Percentiles rank a stretch among this genome's conserved stretches.
These are phyloP conservation scores for Yarrowia deformans DNA, from an alignment of 805 yeast species.

Conservation along the genomic window DNA sequence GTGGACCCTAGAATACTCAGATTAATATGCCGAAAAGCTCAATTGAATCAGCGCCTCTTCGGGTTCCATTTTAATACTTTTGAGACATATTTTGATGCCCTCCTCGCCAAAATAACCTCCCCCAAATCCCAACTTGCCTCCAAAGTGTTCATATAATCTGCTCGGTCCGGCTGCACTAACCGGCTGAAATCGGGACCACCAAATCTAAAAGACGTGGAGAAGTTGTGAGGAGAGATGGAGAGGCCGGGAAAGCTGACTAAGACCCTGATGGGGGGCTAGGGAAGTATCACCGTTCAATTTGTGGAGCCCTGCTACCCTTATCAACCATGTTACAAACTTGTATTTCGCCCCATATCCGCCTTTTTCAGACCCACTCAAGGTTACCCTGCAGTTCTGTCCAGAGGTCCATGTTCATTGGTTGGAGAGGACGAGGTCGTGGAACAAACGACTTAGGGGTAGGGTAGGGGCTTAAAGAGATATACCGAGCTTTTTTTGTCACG, in stretches of 20 bases:
- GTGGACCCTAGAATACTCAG: neutral
- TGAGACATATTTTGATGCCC: neutral
- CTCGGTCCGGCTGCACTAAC: constrained; percentile 31
- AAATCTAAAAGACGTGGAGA: constrained; percentile 16
- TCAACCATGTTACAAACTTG: neutral
- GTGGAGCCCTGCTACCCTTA: neutral
- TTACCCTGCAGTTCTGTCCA: constrained; percentile 3
- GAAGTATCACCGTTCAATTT: neutral
- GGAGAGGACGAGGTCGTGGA: neutral
- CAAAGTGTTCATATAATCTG: constrained; percentile 16
- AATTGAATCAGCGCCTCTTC: neutral
- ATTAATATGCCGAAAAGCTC: neutral
- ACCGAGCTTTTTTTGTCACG: neutral
- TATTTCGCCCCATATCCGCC: neutral
- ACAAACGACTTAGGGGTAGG: too few species aligned
- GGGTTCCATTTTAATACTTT: neutral
- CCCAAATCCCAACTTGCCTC: constrained; percentile 5
- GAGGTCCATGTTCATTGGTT: neutral
- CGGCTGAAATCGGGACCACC: constrained; percentile 35
- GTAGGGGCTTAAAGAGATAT: too few species aligned
- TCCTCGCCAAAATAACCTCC: neutral
- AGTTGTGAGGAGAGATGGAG: neutral
- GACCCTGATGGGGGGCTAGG: neutral
- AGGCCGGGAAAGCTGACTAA: neutral
- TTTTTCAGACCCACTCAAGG: neutral